Evolutionary conservation across 1,139 yeast species (phyloP).

Genomic region (Entelexis paramagnoliae): DNA sequence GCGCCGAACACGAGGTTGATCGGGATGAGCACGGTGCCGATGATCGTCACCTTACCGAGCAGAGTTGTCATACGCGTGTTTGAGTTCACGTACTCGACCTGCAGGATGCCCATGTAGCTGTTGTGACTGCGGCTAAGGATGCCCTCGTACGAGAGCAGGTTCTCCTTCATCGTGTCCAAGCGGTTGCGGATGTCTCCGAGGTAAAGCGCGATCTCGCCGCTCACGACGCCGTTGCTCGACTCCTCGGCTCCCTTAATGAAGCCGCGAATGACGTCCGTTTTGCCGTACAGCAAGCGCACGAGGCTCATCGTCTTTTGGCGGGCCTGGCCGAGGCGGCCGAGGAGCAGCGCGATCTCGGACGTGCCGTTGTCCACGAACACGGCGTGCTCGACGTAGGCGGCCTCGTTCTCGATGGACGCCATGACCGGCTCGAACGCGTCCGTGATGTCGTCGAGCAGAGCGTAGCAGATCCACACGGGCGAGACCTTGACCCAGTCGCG

Average conservation of each 20-base stretch:
- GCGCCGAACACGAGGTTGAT: constrained; percentile 79
- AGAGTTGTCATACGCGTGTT: constrained; percentile 74
- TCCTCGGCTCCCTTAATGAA: constrained; percentile 93
- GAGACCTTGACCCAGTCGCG: constrained; percentile 77
- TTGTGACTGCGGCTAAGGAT: constrained; percentile 84
- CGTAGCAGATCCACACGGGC: constrained; percentile 89
- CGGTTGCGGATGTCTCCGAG: constrained; percentile 96
- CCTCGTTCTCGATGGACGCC: constrained; percentile 75
- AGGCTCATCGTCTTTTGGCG: constrained; percentile 84
- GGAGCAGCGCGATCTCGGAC: constrained; percentile 73
- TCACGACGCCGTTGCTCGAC: constrained; percentile 42
- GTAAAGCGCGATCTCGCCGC: constrained; percentile 47
- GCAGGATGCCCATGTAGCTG: constrained; percentile 83
- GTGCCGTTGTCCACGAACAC: constrained; percentile 40
- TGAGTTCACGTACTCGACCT: constrained; percentile 77
- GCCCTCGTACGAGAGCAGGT: constrained; percentile 77
- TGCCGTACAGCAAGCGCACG: constrained; percentile 80
- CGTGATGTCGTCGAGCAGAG: constrained; percentile 81
- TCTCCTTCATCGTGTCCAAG: constrained; percentile 88
- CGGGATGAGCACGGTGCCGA: constrained; percentile 85
- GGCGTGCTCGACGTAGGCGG: constrained; percentile 81
- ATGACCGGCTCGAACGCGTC: constrained; percentile 88
- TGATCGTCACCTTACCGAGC: constrained; percentile 73
- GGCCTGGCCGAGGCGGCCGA: constrained; percentile 74
- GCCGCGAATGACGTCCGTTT: constrained; percentile 94